Base-by-base conservation (phyloP, 305 asterid species). In the Plantago rigida region DNA sequence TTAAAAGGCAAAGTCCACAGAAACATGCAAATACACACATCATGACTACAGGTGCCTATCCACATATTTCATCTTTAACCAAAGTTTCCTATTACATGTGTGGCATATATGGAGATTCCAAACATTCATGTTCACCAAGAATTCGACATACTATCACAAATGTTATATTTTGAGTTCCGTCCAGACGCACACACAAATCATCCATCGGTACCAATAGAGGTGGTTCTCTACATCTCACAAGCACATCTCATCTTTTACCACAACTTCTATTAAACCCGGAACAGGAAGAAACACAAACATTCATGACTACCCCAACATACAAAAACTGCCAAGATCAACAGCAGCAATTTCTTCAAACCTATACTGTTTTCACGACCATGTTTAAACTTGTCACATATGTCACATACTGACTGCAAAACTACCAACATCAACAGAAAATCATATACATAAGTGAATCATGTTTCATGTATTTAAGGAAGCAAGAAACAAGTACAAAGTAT, bases 271-370 rank as follows among this genome's bases (percentile, higher is more conserved):
- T 34, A 4, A 34, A 6, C 9, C 41, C 41, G 41, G 5, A 34
- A 34, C 9, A 34, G 41, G 41, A 34, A 34, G 9, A 34, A 34
- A 34, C 41, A 34, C 41, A 34, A 34, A 6, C 41, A 34, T 34
- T 34, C 41, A 34, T 34, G 41, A 34, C 9, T 6, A 34, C 9
- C 9, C 9, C 1, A 2, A 36, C 44, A 51, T 49, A 52, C 56
- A 39, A 56, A 14, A 47, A 15, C 47, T 51, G 46, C 22, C 31
- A 51, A 36, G 28, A 39, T 36, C 15, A 51, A 57, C 59, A 60
- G 61, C 47, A 57, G 58, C 52, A 60, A 65, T 51, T n/a, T 58
- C 59, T 47, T 63, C 62, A 63, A 39, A 53, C 44, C 58, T 39
- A n/a, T 34, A 22, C 51, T 59, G 56, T 47, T 41, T 58, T 56